A percentile compares a stretch with the other conserved stretches of the same genome.
These are phyloP conservation scores for Talaromyces piceae DNA, from an alignment of 2,329 filamentous ascomycete genomes.

Conservation along the genomic window DNA sequence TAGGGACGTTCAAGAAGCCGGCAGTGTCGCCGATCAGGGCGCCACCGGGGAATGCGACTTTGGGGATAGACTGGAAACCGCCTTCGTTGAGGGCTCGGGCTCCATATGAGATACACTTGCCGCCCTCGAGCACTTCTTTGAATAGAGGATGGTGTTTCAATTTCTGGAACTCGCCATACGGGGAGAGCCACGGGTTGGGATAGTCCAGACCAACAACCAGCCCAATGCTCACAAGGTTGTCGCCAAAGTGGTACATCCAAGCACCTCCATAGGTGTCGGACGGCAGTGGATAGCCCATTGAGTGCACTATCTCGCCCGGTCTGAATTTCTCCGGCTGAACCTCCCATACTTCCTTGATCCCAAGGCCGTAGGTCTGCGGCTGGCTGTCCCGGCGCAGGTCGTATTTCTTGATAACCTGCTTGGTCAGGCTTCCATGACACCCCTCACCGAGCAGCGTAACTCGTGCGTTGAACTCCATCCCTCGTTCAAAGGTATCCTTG, in stretches of 20 bases:
- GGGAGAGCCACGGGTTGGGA: conserved; percentile 90
- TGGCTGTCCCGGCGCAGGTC: conserved; percentile 83
- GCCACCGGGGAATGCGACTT: conserved; percentile 91
- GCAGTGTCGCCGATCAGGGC: conserved; percentile 94
- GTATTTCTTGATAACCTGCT: conserved; percentile 91
- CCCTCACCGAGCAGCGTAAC: conserved; percentile 91
- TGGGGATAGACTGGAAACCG: conserved; percentile 95
- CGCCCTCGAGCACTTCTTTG: conserved; percentile 77
- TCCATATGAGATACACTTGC: conserved; percentile 95
- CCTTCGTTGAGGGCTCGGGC: conserved; percentile 88
- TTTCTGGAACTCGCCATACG: conserved; percentile 95
- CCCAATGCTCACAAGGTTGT: conserved; percentile 89
- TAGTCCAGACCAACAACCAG: conserved; percentile 93
- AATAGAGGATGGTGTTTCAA: conserved; percentile 97
- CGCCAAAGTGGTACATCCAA: conserved; percentile 99
- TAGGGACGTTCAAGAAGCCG: conserved; percentile 94
- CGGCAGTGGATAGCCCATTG: conserved; percentile 85
- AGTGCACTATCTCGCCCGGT: conserved; percentile 77
- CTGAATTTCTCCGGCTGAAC: conserved; percentile 86
- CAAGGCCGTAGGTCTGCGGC: conserved; percentile 90
- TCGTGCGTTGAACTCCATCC: conserved; percentile 95
- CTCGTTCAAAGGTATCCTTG: conserved; percentile 86
- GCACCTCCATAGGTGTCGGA: conserved; percentile 89
- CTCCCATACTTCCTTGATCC: conserved; percentile 97
- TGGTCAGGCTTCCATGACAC: conserved; percentile 89